Conservation (phyloP, 345 rosid species). For the Populus nigra region DNA sequence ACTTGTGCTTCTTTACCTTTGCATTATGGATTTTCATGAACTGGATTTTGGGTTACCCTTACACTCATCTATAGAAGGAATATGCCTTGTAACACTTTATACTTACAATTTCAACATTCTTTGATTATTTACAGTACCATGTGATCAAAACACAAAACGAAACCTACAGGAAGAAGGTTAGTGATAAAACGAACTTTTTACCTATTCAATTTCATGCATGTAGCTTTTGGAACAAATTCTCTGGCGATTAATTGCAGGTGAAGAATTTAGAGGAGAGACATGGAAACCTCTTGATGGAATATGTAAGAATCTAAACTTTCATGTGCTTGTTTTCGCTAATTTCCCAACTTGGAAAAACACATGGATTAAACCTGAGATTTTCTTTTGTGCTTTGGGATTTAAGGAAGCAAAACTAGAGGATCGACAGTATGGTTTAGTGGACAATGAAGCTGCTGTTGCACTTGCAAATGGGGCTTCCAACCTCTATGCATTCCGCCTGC, state of each 20-base stretch:
- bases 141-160: constrained; percentile 46
- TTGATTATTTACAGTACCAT: constrained; percentile 34
- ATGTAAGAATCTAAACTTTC: constrained; percentile 28
- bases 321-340: background rate
- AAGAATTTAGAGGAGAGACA: constrained; percentile 40
- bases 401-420: constrained; percentile 45
- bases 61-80: background rate
- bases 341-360: background rate
- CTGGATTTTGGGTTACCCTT: background rate
- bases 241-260: constrained; percentile 28
- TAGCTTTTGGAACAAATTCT: background rate
- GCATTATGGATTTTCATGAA: background rate
- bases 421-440: constrained; percentile 35
- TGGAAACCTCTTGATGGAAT: constrained; percentile 36
- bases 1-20: background rate
- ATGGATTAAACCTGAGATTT: background rate
- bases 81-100: background rate
- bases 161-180: constrained; percentile 54
- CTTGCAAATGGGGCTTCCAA: constrained; percentile 37
- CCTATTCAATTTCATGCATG: background rate
- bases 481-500: constrained; percentile 38
- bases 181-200: background rate
- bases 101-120: constrained; percentile 1
- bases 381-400: background rate
- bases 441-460: constrained; percentile 35